phyloP scores from a whole-genome alignment of 306 rosid species.

The Citrullus colocynthis region DNA sequence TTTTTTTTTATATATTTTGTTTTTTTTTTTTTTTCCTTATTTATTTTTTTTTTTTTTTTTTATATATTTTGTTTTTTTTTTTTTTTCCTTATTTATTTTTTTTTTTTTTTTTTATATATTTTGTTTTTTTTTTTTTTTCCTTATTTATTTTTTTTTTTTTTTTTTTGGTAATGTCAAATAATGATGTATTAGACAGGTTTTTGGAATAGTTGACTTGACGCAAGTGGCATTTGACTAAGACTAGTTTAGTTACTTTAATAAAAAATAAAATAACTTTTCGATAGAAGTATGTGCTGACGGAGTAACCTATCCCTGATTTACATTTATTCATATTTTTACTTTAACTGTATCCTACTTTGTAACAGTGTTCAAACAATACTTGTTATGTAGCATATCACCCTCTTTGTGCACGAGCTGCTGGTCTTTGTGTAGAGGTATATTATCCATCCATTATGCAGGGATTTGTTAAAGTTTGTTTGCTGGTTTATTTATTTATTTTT shows the following conservation, averaged over 20 bases:
- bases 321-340: background rate
- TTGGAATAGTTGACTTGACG: background rate
- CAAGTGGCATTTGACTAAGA: too few species aligned
- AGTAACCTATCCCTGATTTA: background rate
- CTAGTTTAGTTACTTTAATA: background rate
- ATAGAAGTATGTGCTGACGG: background rate
- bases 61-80: too few species aligned
- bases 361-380: slow-evolving; percentile 84
- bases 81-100: too few species aligned
- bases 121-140: too few species aligned
- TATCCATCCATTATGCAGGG: background rate
- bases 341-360: slow-evolving; percentile 3
- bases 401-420: slow-evolving; percentile 99
- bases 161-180: background rate
- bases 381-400: slow-evolving; percentile 97
- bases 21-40: too few species aligned
- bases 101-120: too few species aligned
- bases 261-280: background rate
- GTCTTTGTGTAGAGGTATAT: slow-evolving; percentile 94
- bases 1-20: too few species aligned
- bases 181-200: background rate
- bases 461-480: background rate
- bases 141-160: too few species aligned
- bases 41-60: too few species aligned
- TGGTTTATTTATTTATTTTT: background rate